These are phyloP conservation scores for Coemansia sp. DNA, from an alignment of 192 early-diverging fungal genomes.

Conservation along the genomic window DNA sequence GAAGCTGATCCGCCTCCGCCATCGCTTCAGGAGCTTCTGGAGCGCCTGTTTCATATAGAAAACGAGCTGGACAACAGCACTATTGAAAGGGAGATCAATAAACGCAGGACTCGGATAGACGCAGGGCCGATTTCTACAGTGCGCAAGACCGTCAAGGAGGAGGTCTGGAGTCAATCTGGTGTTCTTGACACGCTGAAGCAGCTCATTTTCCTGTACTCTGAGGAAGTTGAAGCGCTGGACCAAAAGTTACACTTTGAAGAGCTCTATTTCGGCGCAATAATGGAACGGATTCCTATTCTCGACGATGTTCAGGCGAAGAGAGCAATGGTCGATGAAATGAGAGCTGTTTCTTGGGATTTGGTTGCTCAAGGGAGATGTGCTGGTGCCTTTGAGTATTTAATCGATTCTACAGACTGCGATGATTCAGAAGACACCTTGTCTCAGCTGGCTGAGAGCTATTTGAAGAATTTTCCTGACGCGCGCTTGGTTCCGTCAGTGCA, in stretches of 20 bases:
- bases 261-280: constrained; percentile 28
- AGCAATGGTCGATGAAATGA: constrained; percentile 21
- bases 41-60: constrained; percentile 51
- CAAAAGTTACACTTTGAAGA: constrained; percentile 19
- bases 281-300: constrained; percentile 18
- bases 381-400: constrained; percentile 39
- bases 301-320: constrained; percentile 6
- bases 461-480: constrained; percentile 17
- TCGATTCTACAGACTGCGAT: constrained; percentile 20
- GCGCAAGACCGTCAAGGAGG: constrained; percentile 62
- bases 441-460: constrained; percentile 12
- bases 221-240: constrained; percentile 2
- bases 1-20: constrained; percentile 21
- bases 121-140: constrained; percentile 66
- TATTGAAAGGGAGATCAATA: constrained; percentile 63
- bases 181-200: constrained; percentile 37
- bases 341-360: constrained; percentile 25
- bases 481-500: constrained; percentile 14
- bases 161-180: constrained; percentile 66
- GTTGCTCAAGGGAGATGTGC: constrained; percentile 17
- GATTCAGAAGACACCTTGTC: neutral
- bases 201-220: constrained; percentile 18
- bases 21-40: constrained; percentile 28
- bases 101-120: constrained; percentile 68
- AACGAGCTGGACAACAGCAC: constrained; percentile 50